These are phyloP conservation scores for Manihot esculenta DNA, from an alignment of 441 rosid genomes.

Conservation along the genomic window DNA sequence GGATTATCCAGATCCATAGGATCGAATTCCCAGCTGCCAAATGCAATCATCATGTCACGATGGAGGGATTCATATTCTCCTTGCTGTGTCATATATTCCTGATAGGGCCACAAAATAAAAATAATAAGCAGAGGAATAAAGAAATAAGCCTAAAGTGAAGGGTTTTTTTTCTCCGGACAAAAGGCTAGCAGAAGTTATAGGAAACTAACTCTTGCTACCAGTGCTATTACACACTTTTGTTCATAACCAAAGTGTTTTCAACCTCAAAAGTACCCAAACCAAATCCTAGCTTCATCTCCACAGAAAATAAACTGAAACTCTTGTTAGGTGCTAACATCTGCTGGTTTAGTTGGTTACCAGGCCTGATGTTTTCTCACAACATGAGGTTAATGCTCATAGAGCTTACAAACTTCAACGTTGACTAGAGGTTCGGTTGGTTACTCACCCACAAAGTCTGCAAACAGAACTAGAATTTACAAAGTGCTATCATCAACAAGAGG, in stretches of 20 bases:
- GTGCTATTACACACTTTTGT: neutral
- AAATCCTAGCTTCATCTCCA: too few relatives aligned
- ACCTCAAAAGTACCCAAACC: neutral
- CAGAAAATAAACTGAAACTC: neutral
- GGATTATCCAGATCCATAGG: constrained; percentile 65
- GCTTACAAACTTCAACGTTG: neutral
- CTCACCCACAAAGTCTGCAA: neutral
- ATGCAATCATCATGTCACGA: constrained; percentile 56
- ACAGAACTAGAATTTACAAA: neutral
- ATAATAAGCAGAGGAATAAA: neutral
- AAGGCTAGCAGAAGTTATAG: neutral
- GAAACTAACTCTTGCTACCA: neutral
- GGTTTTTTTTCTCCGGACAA: too few relatives aligned
- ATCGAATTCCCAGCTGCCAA: constrained; percentile 74
- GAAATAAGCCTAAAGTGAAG: too few relatives aligned
- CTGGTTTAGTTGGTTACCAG: neutral
- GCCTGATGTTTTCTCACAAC: neutral
- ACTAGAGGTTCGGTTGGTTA: neutral
- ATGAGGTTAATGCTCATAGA: neutral
- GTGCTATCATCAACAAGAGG: neutral
- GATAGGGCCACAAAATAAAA: neutral
- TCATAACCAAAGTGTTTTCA: neutral
- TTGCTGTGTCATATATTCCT: constrained; percentile 51
- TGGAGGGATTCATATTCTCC: constrained; percentile 63
- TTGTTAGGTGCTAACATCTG: neutral